Evolutionary conservation across 345 rosid species (phyloP).

Genomic region (Raphanus sativus): DNA sequence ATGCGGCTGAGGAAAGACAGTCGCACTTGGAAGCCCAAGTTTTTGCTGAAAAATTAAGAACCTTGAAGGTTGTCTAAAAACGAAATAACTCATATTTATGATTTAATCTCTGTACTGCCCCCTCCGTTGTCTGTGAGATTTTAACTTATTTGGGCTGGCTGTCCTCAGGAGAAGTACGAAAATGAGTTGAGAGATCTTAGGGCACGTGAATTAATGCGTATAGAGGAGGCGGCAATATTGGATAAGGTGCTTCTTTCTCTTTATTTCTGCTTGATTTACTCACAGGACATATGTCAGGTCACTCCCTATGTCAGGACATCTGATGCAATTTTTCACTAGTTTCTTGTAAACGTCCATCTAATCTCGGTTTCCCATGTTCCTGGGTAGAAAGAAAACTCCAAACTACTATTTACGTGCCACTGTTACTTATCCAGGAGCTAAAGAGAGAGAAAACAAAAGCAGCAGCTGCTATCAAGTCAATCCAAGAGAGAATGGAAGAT

Average conservation of each 20-base stretch:
- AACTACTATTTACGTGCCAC: neutral
- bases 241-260: no score
- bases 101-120: neutral
- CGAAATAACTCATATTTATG: conserved; percentile 12
- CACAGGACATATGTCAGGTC: no score
- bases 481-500: conserved; percentile 87
- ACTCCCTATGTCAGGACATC: no score
- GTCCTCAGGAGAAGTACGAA: no score
- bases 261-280: no score
- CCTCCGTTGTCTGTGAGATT: neutral
- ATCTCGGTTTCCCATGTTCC: no score
- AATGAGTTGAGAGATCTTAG: no score
- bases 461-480: conserved; percentile 70
- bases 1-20: conserved; percentile 86
- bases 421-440: conserved; percentile 65
- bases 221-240: no score
- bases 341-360: no score
- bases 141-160: no score
- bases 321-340: no score
- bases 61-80: conserved; percentile 59
- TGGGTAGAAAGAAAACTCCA: neutral
- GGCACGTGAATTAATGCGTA: no score
- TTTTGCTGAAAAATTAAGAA: conserved; percentile 69
- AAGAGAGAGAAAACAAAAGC: conserved; percentile 89
- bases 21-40: conserved; percentile 79